Conservation (phyloP, 1,284 basidiomycete genomes). For the Cutaneotrichosporon mucoides region DNA sequence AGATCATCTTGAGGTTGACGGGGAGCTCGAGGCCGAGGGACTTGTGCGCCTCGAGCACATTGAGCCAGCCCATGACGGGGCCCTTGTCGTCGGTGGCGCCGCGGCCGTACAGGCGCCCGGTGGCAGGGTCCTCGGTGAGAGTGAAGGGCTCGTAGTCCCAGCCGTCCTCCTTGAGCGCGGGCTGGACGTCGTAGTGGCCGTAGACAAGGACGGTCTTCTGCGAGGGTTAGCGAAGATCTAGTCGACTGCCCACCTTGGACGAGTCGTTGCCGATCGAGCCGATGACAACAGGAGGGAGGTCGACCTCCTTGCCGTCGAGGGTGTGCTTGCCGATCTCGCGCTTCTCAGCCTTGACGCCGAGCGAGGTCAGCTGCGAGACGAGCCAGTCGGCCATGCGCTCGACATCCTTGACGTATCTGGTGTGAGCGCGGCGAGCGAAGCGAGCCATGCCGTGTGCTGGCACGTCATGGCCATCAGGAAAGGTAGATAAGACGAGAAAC, state of each 20-base stretch:
- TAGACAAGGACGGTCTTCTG: constrained; percentile 86
- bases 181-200: constrained; percentile 66
- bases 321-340: constrained; percentile 75
- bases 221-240: neutral
- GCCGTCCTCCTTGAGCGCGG: constrained; percentile 67
- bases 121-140: constrained; percentile 60
- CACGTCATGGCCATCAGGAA: neutral
- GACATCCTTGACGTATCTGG: constrained; percentile 66
- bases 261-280: constrained; percentile 78
- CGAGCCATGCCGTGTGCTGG: neutral
- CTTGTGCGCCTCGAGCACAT: constrained; percentile 84
- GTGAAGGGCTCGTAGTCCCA: constrained; percentile 90
- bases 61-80: constrained; percentile 87
- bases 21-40: constrained; percentile 72
- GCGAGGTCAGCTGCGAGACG: constrained; percentile 62
- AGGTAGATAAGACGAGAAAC: neutral
- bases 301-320: constrained; percentile 68
- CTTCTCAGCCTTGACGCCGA: constrained; percentile 70
- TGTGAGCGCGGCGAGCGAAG: constrained; percentile 28
- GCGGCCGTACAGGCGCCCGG: constrained; percentile 68
- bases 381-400: constrained; percentile 79
- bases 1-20: constrained; percentile 90
- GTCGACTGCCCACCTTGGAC: constrained; percentile 54
- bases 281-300: constrained; percentile 82
- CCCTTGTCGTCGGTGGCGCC: constrained; percentile 93